phyloP scores from a whole-genome alignment of 129 eudicot genomes.

The Silybum marianum region DNA sequence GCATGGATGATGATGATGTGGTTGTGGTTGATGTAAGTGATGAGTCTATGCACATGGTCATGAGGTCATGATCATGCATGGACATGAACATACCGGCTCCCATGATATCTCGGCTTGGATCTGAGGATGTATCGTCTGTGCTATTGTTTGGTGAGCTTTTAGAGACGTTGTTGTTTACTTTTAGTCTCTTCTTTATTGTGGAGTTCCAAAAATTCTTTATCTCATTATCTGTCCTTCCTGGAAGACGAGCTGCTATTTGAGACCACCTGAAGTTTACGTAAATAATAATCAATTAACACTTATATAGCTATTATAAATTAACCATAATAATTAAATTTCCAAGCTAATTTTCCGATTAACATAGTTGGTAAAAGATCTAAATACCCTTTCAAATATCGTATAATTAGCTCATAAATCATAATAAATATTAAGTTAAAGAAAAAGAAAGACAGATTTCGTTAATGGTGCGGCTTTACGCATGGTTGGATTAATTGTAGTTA shows the following conservation, averaged over 20 bases:
- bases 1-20: slow-evolving; percentile 56
- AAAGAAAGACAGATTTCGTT: background rate
- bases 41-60: slow-evolving; percentile 52
- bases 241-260: slow-evolving; percentile 84
- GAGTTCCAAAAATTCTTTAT: slow-evolving; percentile 91
- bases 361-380: background rate
- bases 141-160: slow-evolving; percentile 56
- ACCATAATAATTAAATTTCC: background rate
- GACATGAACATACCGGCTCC: slow-evolving; percentile 36
- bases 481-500: background rate
- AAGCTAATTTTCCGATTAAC: background rate
- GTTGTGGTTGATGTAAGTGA: slow-evolving; percentile 49
- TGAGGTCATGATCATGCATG: slow-evolving; percentile 60
- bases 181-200: slow-evolving; percentile 70
- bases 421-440: background rate
- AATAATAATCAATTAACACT: background rate
- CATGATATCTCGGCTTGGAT: slow-evolving; percentile 19
- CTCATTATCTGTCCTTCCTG: slow-evolving; percentile 88
- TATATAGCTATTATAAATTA: background rate
- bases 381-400: background rate
- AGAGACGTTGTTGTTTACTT: slow-evolving; percentile 35
- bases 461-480: background rate
- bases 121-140: slow-evolving; percentile 35
- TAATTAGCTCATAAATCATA: background rate
- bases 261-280: slow-evolving; percentile 58